Base-by-base conservation (phyloP, 202 grass and related monocot genomes). In the Cymbopogon flexuosus region DNA sequence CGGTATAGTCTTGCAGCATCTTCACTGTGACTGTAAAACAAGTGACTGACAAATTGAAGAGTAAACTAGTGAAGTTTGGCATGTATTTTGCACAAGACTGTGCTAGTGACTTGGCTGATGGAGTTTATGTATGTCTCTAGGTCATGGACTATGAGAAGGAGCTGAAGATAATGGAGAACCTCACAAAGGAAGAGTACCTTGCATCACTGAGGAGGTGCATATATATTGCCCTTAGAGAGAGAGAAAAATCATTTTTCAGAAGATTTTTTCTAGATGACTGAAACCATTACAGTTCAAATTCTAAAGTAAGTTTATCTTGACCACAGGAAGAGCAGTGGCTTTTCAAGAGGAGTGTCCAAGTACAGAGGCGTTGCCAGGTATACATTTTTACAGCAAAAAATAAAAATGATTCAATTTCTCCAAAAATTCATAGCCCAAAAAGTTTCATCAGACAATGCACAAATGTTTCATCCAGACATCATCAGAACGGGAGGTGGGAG, bases 311-410 rank as follows among this genome's bases (percentile, higher is more conserved):
- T 35, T 18, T 47, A 6, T 45, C 60, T 63, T 56, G 5, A 75
- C 58, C 34, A 10, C 84, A 93, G 91, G 61, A 93, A 73, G 78
- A 93, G 87, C 69, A 90, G 70, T 62, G 90, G 87, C 33, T 93
- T 93, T 36, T 89, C 87, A 34, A 87, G 90, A 72, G 90, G 87
- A 1, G 78, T 85, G 3, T 93, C 90, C 68, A 93, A 93, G 62
- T 93, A 93, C 81, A 59, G 90, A 23, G 90, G 90, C 0, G 90
- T 93, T 5, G 87, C 87, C 18, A 93, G 75, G 90, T 91, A 76
- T 31, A 27, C 45, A 21, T 67, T 67, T 37, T 5, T 0, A 45
- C 46, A 51, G 9, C 18, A 56, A 68, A 21, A 3, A 3, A 0
- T 60, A 46, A 69, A 31, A 69, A 22, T 46, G 18, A 10, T 37